A percentile compares a stretch with the other conserved stretches of the same genome.
Conservation (phyloP, 192 early-diverging fungal genomes). For the Coemansia sp. region DNA sequence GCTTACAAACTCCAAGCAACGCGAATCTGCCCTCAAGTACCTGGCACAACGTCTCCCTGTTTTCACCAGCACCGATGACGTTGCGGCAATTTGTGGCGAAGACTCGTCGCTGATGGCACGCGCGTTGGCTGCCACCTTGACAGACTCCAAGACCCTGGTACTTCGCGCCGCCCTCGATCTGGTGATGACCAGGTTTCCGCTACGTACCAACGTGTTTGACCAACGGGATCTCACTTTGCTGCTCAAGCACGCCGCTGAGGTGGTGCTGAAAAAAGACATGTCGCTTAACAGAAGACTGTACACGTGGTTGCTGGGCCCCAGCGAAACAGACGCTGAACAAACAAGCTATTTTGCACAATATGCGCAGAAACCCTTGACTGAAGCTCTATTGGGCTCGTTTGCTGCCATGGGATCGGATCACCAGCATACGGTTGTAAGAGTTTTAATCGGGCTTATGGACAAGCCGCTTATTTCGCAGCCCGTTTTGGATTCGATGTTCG, state of each 20-base stretch:
- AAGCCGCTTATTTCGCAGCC: conserved; percentile 80
- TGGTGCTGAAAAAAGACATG: conserved; percentile 90
- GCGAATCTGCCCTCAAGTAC: conserved; percentile 77
- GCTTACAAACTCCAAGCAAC: conserved; percentile 65
- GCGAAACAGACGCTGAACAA: conserved; percentile 56
- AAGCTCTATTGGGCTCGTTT: conserved; percentile 62
- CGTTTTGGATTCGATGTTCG: conserved; percentile 68
- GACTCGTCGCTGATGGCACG: conserved; percentile 69
- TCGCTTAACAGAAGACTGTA: conserved; percentile 91
- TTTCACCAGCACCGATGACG: conserved; percentile 65
- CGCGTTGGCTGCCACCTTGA: conserved; percentile 70
- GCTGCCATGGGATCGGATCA: conserved; percentile 31
- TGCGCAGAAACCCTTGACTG: conserved; percentile 55
- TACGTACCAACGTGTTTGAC: conserved; percentile 56
- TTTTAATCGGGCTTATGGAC: conserved; percentile 84
- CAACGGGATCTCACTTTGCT: conserved; percentile 67
- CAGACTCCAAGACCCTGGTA: conserved; percentile 77
- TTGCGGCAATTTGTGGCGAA: conserved; percentile 68
- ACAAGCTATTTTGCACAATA: conserved; percentile 57
- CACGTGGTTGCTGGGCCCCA: conserved; percentile 77
- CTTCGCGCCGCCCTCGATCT: conserved; percentile 82
- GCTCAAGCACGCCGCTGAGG: conserved; percentile 69
- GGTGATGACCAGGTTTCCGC: conserved; percentile 59
- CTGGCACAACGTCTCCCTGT: conserved; percentile 64
- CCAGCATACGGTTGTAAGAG: conserved; percentile 66